Percentiles rank a stretch among this genome's conserved stretches.
phyloP scores from a whole-genome alignment of 768 basidiomycete genomes.

The Mycena latifolia region DNA sequence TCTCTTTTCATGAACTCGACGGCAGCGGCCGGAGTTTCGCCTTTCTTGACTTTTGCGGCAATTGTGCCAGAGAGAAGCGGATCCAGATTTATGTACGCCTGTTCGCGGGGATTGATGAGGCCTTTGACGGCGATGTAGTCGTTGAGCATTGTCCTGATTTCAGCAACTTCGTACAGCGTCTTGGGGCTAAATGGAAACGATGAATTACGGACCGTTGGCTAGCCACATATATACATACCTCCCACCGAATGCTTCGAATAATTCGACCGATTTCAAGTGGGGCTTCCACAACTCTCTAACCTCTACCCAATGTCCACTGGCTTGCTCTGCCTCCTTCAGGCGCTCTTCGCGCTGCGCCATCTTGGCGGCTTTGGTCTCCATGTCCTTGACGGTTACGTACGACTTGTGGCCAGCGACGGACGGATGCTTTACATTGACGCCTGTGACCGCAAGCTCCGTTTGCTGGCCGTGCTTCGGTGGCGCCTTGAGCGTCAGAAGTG shows the following conservation, averaged over 20 bases:
- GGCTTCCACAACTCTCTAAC: constrained; percentile 86
- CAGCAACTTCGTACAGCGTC: constrained; percentile 64
- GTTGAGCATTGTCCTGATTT: constrained; percentile 71
- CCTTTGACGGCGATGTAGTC: constrained; percentile 70
- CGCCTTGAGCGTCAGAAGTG: constrained; percentile 79
- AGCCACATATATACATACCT: constrained; percentile 55
- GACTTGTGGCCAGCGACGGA: constrained; percentile 63
- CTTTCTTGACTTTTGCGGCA: constrained; percentile 52
- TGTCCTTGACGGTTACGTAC: constrained; percentile 74
- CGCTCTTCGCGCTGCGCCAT: constrained; percentile 68
- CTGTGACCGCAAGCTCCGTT: constrained; percentile 67
- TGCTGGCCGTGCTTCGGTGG: constrained; percentile 59
- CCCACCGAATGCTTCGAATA: constrained; percentile 75
- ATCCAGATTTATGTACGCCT: constrained; percentile 24
- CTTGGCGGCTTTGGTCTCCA: constrained; percentile 73
- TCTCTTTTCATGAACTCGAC: constrained; percentile 31
- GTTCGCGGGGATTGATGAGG: constrained; percentile 64
- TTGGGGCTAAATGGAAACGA: constrained; percentile 54
- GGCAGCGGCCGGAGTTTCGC: not conserved
- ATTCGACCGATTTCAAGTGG: constrained; percentile 61
- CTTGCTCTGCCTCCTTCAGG: constrained; percentile 57
- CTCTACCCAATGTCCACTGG: constrained; percentile 60
- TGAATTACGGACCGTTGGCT: not conserved
- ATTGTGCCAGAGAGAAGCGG: constrained; percentile 42
- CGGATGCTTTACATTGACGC: constrained; percentile 68